Base-by-base conservation (phyloP, 192 early-diverging fungal species). In the Coemansia reversa region DNA sequence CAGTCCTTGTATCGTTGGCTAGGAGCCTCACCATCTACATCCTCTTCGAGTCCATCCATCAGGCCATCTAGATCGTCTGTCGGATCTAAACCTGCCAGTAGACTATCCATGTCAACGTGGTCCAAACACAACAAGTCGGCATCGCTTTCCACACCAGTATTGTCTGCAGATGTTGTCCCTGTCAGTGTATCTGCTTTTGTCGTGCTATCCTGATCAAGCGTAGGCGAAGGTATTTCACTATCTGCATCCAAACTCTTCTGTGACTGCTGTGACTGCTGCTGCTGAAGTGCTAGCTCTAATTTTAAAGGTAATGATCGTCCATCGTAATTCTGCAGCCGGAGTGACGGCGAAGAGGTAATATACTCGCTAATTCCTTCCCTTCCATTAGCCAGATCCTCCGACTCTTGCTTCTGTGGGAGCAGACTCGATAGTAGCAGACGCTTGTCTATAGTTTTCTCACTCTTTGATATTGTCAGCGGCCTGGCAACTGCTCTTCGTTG, bases 401-500 rank as follows among this genome's bases (percentile, higher is more conserved):
- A 18, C 8, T 23, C 61, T 2, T 65, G 60, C 18, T 45, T 55
- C 18, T 53, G 20, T 7, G 49, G 20, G 4, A 76, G 51, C n/a
- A 81, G 47, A 24, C 72, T 69, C 16, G 78, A 81, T 6, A 81
- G 56, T 35, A 81, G 51, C 39, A 62, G 55, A 5, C 73, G 68
- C 66, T 72, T 75, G 50, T 81, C 78, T 52, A 75, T 53, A 4
- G 42, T 33, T 58, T 51, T 62, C 35, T 71, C 78, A 45, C 69
- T 72, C 45, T 67, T 67, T 39, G 68, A 71, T 11, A 67, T 33
- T 2, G 58, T n/a, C 58, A 75, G 49, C 22, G 73, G 63, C 1
- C 65, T 67, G n/a, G 68, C 65, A 47, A 65, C 63, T 0, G 77
- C 68, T 7, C 53, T 47, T 28, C 74, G 67, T 35, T 76, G 58